A percentile compares a stretch with the other conserved stretches of the same genome.
These are phyloP conservation scores for Posidonia oceanica DNA, from an alignment of 116 monocot genomes.

Conservation along the genomic window DNA sequence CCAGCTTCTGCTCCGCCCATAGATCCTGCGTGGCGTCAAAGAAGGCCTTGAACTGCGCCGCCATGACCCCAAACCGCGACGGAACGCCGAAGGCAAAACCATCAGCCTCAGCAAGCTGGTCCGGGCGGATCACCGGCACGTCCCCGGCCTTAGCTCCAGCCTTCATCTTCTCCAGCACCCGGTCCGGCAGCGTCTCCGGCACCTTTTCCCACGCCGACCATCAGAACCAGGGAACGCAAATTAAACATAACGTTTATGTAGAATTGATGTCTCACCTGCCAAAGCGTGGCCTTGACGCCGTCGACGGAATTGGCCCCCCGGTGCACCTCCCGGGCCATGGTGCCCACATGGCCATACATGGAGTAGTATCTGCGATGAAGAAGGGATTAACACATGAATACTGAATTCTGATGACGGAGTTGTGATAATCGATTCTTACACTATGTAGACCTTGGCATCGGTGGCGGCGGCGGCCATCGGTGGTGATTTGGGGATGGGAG, in stretches of 20 bases:
- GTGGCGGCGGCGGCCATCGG: too few relatives aligned
- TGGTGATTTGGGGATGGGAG: neutral
- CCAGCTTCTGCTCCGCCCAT: slow-evolving; percentile 36
- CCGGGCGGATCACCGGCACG: slow-evolving; percentile 32
- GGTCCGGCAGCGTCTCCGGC: slow-evolving; percentile 36
- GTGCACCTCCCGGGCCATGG: slow-evolving; percentile 6
- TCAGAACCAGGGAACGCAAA: neutral
- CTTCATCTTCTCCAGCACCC: slow-evolving; percentile 41
- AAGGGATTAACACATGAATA: neutral
- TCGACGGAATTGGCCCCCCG: slow-evolving; percentile 4
- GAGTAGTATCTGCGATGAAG: slow-evolving; percentile 7
- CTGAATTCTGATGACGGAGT: neutral
- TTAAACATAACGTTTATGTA: neutral
- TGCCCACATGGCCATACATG: slow-evolving; percentile 9
- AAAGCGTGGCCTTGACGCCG: slow-evolving; percentile 9
- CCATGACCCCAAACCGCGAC: slow-evolving; percentile 55
- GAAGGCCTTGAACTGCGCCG: slow-evolving; percentile 53
- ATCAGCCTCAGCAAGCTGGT: slow-evolving; percentile 46
- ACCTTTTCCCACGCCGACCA: slow-evolving; percentile 16
- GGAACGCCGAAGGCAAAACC: slow-evolving; percentile 47
- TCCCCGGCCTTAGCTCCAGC: slow-evolving; percentile 33
- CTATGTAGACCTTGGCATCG: slow-evolving; percentile 1
- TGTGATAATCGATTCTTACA: neutral
- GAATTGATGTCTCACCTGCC: slow-evolving; percentile 2
- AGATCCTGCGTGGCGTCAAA: slow-evolving; percentile 42